Percentiles rank a stretch among this genome's conserved stretches.
These are phyloP conservation scores for Ascochyta rabiei DNA, from an alignment of 2,329 filamentous ascomycete species.

Conservation along the genomic window DNA sequence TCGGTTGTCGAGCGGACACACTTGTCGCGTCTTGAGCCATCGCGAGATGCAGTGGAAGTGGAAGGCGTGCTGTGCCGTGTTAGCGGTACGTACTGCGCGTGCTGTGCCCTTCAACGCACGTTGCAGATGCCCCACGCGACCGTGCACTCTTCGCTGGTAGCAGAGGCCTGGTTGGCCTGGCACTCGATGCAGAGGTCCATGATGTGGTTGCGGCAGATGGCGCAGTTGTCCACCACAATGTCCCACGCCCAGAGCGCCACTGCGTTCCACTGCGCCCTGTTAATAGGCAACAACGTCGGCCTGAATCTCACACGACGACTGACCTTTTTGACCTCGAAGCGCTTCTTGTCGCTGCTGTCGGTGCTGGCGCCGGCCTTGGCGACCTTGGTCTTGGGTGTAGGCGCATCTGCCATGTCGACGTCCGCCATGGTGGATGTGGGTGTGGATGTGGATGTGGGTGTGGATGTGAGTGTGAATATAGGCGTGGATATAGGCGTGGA, in stretches of 20 bases:
- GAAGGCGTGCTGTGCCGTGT: slow-evolving; percentile 81
- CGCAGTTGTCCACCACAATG: slow-evolving; percentile 99
- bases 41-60: slow-evolving; percentile 99
- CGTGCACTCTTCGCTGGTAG: slow-evolving; percentile 96
- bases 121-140: slow-evolving; percentile 99
- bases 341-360: slow-evolving; percentile 75
- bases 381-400: slow-evolving; percentile 59
- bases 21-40: slow-evolving; percentile 99
- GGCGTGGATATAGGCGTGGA: slow-evolving; percentile 28
- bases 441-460: slow-evolving; percentile 22
- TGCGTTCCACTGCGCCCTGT: slow-evolving; percentile 81
- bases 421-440: slow-evolving; percentile 73
- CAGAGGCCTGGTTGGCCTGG: slow-evolving; percentile 96
- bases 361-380: slow-evolving; percentile 59
- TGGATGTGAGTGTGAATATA: slow-evolving; percentile 28
- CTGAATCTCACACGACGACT: slow-evolving; percentile 19
- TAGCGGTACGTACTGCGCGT: slow-evolving; percentile 33
- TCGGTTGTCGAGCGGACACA: slow-evolving; percentile 95
- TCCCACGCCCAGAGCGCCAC: slow-evolving; percentile 99
- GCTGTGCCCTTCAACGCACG: slow-evolving; percentile 61
- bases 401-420: slow-evolving; percentile 93
- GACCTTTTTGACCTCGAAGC: slow-evolving; percentile 99
- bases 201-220: slow-evolving; percentile 98
- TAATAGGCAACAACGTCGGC: slow-evolving; percentile 18
- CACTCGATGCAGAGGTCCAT: slow-evolving; percentile 99